Conservation (phyloP, 495 filamentous ascomycete genomes). For the Penicillium daleae region DNA sequence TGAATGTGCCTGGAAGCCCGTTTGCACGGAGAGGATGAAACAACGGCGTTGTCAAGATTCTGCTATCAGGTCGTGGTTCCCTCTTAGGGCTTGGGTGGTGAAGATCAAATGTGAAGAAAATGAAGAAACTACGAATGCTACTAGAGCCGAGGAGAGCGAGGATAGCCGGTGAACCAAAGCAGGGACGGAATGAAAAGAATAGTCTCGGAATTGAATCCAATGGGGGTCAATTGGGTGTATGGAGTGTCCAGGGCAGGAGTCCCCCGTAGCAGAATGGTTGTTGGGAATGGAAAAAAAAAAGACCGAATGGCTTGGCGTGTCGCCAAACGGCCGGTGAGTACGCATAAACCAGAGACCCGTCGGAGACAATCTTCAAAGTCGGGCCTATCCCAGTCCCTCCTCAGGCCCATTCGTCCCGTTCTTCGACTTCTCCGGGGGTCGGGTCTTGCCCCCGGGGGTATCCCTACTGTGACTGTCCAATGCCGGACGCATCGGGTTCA, state of each 20-base stretch:
- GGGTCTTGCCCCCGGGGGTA: slow-evolving; percentile 1
- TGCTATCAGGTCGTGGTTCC: neutral
- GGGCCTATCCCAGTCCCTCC: neutral
- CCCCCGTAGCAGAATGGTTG: too few species aligned
- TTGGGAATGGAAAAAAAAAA: slow-evolving; percentile 16
- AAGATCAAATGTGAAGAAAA: neutral
- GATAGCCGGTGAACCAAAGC: neutral
- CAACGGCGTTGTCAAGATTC: neutral
- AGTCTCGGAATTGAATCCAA: neutral
- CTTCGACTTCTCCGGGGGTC: too few species aligned
- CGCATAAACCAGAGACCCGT: slow-evolving; percentile 13
- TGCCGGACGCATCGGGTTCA: slow-evolving; percentile 16
- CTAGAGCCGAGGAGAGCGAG: neutral
- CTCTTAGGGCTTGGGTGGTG: neutral
- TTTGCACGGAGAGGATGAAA: slow-evolving; percentile 6
- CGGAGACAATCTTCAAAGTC: slow-evolving; percentile 3
- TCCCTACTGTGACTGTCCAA: neutral
- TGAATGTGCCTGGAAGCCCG: neutral
- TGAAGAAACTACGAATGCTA: neutral
- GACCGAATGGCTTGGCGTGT: slow-evolving; percentile 10
- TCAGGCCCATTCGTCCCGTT: neutral
- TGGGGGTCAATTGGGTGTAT: neutral
- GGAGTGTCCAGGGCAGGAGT: neutral
- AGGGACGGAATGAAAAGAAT: neutral
- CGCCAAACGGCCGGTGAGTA: slow-evolving; percentile 21